A percentile compares a stretch with the other conserved stretches of the same genome.
Conservation (phyloP, 2,329 filamentous ascomycete genomes). For the Bipolaris bicolor region DNA sequence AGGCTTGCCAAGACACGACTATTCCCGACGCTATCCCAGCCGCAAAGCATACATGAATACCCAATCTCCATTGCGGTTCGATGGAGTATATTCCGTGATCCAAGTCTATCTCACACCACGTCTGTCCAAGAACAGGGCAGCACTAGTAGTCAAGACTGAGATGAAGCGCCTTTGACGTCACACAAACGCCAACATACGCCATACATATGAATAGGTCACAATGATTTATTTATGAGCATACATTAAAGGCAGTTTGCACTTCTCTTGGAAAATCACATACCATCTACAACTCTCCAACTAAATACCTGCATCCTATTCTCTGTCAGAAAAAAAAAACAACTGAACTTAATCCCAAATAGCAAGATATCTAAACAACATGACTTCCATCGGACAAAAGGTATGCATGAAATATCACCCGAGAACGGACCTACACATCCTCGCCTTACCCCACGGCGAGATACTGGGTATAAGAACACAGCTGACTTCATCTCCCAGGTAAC, state of each 20-base stretch:
- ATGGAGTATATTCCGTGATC: not conserved
- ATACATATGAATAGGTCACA: constrained; percentile 12
- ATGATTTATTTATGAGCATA: constrained; percentile 5
- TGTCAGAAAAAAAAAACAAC: not conserved
- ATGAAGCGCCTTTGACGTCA: constrained; percentile 20
- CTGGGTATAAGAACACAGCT: constrained; percentile 5
- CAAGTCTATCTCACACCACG: not conserved
- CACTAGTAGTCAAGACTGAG: constrained; percentile 8
- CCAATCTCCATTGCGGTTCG: not conserved
- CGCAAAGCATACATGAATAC: constrained; percentile 3
- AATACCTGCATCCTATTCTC: not conserved
- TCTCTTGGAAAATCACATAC: not conserved
- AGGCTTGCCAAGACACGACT: not conserved
- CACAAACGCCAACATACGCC: constrained; percentile 23
- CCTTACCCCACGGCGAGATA: not conserved
- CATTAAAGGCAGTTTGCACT: constrained; percentile 5
- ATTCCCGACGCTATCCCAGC: constrained; percentile 8
- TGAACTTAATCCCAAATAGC: not conserved
- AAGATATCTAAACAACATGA: constrained; percentile 13
- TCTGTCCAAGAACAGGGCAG: not conserved
- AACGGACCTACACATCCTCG: not conserved
- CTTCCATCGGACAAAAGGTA: constrained; percentile 32
- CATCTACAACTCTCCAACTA: not conserved
- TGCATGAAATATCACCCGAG: not conserved
- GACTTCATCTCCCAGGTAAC: constrained; percentile 46